A percentile compares a stretch with the other conserved stretches of the same genome.
Conservation (phyloP, 148 eudicot genomes). For the Pouteria glomerata region DNA sequence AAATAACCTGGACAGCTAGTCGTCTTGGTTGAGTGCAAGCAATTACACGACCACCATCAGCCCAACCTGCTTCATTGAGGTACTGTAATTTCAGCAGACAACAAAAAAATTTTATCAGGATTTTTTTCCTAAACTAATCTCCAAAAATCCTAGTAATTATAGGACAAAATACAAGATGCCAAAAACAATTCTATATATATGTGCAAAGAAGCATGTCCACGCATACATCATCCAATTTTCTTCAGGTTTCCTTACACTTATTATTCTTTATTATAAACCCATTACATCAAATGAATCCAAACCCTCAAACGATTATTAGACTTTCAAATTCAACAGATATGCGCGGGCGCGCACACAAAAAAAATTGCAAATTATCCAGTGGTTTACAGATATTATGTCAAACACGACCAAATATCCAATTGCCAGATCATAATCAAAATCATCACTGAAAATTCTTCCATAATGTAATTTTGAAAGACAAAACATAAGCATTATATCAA, state of each 20-base stretch:
- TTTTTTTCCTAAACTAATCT: background rate
- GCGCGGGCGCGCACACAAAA: background rate
- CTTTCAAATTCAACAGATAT: background rate
- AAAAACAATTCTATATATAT: background rate
- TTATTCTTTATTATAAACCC: background rate
- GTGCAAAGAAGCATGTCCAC: background rate
- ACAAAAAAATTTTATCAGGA: background rate
- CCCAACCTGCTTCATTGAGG: slow-evolving; percentile 95
- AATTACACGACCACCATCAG: slow-evolving; percentile 71
- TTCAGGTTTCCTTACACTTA: background rate
- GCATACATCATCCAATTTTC: background rate
- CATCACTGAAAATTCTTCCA: background rate
- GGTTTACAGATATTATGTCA: background rate
- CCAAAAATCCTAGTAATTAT: background rate
- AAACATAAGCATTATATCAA: background rate
- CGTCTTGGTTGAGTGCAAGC: slow-evolving; percentile 99
- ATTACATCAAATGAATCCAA: background rate
- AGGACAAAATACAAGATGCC: background rate
- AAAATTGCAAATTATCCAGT: background rate
- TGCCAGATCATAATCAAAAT: background rate
- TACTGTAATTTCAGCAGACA: slow-evolving; percentile 39
- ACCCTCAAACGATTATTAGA: background rate
- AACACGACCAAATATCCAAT: background rate
- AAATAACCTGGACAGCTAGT: slow-evolving; percentile 81
- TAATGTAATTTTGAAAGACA: no score